Percentiles rank a stretch among this genome's conserved stretches.
Evolutionary conservation across 805 yeast genomes (phyloP).

Genomic region (Starmerella vaccinii): DNA sequence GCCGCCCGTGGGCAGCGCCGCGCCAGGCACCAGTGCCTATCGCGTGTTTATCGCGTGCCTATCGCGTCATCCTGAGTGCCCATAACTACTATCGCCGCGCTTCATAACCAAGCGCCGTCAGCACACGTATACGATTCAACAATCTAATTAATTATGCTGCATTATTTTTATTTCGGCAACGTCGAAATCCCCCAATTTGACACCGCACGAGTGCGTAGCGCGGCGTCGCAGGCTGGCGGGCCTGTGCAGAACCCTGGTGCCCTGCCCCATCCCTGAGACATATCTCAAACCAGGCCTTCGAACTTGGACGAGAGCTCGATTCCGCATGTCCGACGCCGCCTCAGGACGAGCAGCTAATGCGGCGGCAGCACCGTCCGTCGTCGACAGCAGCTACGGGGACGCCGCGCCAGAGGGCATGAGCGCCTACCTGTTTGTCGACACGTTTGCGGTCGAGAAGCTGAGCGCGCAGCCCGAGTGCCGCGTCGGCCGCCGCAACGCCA

Average conservation of each 20-base stretch:
- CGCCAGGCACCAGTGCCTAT: too few relatives aligned
- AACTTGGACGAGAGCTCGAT: neutral
- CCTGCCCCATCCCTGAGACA: neutral
- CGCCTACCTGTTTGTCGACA: slow-evolving; percentile 29
- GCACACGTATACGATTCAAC: too few relatives aligned
- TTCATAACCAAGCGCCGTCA: too few relatives aligned
- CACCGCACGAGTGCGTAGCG: too few relatives aligned
- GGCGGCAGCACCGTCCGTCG: neutral
- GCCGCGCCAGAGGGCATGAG: slow-evolving; percentile 8
- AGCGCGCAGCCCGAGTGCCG: slow-evolving; percentile 26
- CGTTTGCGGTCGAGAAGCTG: slow-evolving; percentile 24
- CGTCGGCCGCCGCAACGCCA: slow-evolving; percentile 36
- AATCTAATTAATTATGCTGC: too few relatives aligned
- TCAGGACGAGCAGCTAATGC: neutral
- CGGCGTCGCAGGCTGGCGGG: too few relatives aligned
- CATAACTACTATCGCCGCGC: too few relatives aligned
- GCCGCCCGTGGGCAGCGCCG: too few relatives aligned
- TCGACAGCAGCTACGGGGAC: neutral
- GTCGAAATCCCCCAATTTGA: too few relatives aligned
- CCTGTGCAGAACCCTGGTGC: neutral
- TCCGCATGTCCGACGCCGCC: neutral
- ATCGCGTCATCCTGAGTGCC: too few relatives aligned
- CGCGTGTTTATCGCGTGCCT: too few relatives aligned
- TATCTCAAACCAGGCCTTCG: neutral
- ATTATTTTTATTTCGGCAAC: too few relatives aligned